Evolutionary conservation across 2,329 filamentous ascomycete species (phyloP).

Genomic region (Albophoma yamanashiensis): DNA sequence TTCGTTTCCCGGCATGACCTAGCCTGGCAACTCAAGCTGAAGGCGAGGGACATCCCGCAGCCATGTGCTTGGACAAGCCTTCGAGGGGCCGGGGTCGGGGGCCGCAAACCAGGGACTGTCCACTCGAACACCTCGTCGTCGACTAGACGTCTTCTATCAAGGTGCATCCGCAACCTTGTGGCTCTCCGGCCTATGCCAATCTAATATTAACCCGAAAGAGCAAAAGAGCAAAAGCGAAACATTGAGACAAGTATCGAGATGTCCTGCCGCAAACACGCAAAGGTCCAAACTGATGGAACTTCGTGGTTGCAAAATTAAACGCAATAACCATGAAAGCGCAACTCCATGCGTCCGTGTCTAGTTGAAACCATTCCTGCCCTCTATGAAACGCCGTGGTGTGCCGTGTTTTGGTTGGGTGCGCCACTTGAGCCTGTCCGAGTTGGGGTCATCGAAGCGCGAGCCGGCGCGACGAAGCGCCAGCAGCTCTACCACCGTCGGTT

Average conservation of each 20-base stretch:
- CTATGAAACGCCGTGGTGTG: slow-evolving; percentile 20
- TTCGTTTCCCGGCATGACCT: not conserved
- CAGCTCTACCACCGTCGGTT: slow-evolving; percentile 39
- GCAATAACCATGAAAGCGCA: slow-evolving; percentile 3
- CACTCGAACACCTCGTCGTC: not conserved
- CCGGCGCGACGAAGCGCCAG: not conserved
- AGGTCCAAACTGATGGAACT: not conserved
- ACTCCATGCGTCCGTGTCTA: slow-evolving; percentile 8
- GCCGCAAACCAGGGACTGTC: not conserved
- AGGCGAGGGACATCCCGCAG: not conserved
- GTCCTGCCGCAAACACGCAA: not conserved
- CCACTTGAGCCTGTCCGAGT: not conserved
- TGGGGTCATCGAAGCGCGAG: not conserved
- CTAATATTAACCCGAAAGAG: not conserved
- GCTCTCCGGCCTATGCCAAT: not conserved
- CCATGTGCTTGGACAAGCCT: not conserved
- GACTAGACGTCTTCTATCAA: not conserved
- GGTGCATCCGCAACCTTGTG: not conserved
- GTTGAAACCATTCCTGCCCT: slow-evolving; percentile 12
- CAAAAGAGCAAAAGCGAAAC: not conserved
- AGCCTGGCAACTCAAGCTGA: not conserved
- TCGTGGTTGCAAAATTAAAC: slow-evolving; percentile 1
- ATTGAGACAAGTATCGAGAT: not conserved
- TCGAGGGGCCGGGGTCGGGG: too few species aligned
- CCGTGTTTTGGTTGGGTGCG: slow-evolving; percentile 5